Conservation (phyloP, 768 basidiomycete species). For the Kockovaella imperatae region DNA sequence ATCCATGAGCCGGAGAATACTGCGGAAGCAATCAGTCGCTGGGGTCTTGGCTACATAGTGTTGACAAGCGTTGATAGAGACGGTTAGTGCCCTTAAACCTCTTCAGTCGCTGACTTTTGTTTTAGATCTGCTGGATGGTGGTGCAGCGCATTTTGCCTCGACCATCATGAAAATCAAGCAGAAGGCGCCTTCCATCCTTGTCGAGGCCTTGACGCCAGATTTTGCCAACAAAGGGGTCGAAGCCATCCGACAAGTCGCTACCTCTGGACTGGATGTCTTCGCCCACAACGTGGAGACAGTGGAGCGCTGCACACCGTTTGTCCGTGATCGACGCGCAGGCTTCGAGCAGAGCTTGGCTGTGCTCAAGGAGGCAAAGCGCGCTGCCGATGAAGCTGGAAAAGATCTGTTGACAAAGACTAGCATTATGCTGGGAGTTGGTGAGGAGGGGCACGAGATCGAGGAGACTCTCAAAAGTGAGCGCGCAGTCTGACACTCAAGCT, state of each 20-base stretch:
- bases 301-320: conserved; percentile 87
- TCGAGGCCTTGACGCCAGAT: conserved; percentile 93
- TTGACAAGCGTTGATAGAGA: conserved; percentile 94
- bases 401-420: conserved; percentile 90
- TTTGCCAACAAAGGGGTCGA: conserved; percentile 66
- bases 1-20: conserved; percentile 97
- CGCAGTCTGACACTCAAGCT: neutral
- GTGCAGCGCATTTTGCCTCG: conserved; percentile 87
- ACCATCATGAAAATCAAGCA: conserved; percentile 93
- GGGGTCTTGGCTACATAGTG: conserved; percentile 97
- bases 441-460: conserved; percentile 71
- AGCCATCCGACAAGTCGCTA: conserved; percentile 72
- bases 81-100: conserved; percentile 52
- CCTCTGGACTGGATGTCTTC: conserved; percentile 91
- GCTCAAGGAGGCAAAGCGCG: conserved; percentile 41
- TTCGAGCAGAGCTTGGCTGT: conserved; percentile 58
- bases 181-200: conserved; percentile 90
- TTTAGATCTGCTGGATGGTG: conserved; percentile 82
- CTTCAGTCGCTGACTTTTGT: neutral
- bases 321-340: conserved; percentile 87
- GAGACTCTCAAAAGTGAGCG: conserved; percentile 69
- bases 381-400: conserved; percentile 32
- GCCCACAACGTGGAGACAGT: conserved; percentile 96
- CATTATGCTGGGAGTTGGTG: conserved; percentile 96
- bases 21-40: conserved; percentile 92